phyloP scores from a whole-genome alignment of 1,284 basidiomycete genomes.

The Rugiboletus extremiorientalis region DNA sequence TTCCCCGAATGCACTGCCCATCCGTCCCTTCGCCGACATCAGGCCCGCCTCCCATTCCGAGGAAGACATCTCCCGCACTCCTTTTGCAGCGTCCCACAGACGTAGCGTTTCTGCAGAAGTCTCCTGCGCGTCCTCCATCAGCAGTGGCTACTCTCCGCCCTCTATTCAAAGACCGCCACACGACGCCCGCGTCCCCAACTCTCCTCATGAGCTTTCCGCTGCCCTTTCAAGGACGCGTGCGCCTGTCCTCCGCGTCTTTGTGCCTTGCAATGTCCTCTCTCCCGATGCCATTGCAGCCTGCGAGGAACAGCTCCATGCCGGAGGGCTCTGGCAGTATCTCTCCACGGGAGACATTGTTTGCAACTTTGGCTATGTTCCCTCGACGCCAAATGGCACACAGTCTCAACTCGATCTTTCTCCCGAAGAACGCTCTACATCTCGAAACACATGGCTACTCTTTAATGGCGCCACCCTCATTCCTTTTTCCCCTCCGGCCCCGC shows the following conservation, averaged over 20 bases:
- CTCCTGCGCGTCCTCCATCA: slow-evolving; percentile 47
- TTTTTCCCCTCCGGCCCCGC: slow-evolving; percentile 50
- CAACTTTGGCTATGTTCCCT: slow-evolving; percentile 68
- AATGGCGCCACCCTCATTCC: slow-evolving; percentile 58
- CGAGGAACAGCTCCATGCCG: slow-evolving; percentile 60
- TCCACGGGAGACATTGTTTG: slow-evolving; percentile 73
- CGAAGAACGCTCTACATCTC: slow-evolving; percentile 17
- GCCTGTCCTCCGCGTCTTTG: slow-evolving; percentile 71
- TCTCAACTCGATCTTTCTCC: slow-evolving; percentile 20
- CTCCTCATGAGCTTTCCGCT: slow-evolving; percentile 60
- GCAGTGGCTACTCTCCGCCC: slow-evolving; percentile 34
- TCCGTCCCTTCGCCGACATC: slow-evolving; percentile 15
- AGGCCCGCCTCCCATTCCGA: slow-evolving; percentile 32
- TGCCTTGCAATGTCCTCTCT: slow-evolving; percentile 60
- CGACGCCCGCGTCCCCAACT: slow-evolving; percentile 20
- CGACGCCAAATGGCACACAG: slow-evolving; percentile 35
- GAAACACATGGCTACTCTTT: slow-evolving; percentile 65
- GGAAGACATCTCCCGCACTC: slow-evolving; percentile 42
- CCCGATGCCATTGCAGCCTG: slow-evolving; percentile 52
- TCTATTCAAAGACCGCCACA: slow-evolving; percentile 16
- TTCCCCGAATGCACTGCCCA: neutral
- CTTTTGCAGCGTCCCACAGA: slow-evolving; percentile 32
- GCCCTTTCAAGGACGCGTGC: slow-evolving; percentile 65
- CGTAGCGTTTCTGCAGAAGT: slow-evolving; percentile 42
- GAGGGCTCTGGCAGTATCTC: slow-evolving; percentile 68